Evolutionary conservation across 2,329 filamentous ascomycete species (phyloP), one percentile per base, ranked within the genome.

Genomic region (Nigrospora oryzae): DNA sequence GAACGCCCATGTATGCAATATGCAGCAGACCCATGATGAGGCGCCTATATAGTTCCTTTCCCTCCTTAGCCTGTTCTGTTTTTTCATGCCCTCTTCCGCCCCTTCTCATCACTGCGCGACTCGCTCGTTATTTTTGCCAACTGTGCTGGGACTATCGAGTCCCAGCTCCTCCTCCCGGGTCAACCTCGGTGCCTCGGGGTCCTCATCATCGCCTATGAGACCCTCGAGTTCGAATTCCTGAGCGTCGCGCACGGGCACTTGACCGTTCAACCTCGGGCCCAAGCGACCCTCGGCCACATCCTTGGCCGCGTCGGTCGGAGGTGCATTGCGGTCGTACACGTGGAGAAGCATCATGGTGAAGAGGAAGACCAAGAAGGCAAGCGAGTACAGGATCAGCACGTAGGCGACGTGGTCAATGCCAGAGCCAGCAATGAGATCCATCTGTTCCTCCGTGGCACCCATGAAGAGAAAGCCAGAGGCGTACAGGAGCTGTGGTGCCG

Each of bases 371-470:
- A 98, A 65, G 64, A 95, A 96, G 19, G 91, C 84, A 42, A 96
- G 73, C 56, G 88, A 95, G 73, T 86, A 97, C 11, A 96, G 70
- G 43, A 97, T 90, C 23, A 98, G 75, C 36, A 97, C 81, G 63
- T 97, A 98, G 5, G 90, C 84, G 36, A 97, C 87, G 58, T 94
- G 89, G 23, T 89, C 89, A 56, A 97, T 82, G 47, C 82, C 75
- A 0, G 86, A 84, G 35, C 79, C 71, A 36, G 79, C 75, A 5
- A 97, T 72, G 2, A 96, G 71, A 17, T 73, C 59, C 87, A 97
- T 95, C 66, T 97, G 93, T 67, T 98, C 90, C 63, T 97, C 93
- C 1, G 89, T 97, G 14, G 93, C 91, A 31, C 89, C 86, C 89
- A 97, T 95, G 69, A 98, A 98, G 36, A 98, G 75, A 68, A 97